These are phyloP conservation scores for Schwanniomyces occidentalis DNA, from an alignment of 805 yeast species.

Conservation along the genomic window DNA sequence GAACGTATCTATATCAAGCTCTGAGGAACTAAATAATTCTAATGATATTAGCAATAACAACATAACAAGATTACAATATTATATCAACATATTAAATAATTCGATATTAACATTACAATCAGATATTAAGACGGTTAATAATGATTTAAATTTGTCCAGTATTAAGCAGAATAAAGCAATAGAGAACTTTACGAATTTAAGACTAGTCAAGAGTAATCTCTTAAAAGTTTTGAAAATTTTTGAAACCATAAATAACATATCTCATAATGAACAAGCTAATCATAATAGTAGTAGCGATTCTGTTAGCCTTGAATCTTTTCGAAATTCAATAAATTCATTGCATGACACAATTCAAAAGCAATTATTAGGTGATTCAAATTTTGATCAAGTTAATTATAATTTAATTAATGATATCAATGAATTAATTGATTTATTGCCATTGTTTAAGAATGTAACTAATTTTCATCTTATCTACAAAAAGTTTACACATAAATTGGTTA, in stretches of 20 bases:
- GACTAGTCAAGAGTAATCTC: conserved; percentile 47
- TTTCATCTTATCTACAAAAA: conserved; percentile 52
- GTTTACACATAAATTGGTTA: conserved; percentile 35
- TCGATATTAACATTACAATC: conserved; percentile 57
- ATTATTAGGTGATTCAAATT: conserved; percentile 26
- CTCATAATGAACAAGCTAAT: conserved; percentile 8
- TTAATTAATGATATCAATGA: conserved; percentile 46
- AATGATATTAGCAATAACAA: conserved; percentile 31
- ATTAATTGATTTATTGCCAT: conserved; percentile 48
- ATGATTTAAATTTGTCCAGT: conserved; percentile 12
- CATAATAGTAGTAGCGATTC: too few species aligned
- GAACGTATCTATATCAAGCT: conserved; percentile 8
- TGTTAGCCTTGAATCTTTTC: conserved; percentile 17
- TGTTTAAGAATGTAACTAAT: conserved; percentile 52
- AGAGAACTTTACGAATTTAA: conserved; percentile 44
- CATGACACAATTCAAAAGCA: conserved; percentile 47
- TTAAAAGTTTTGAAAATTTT: conserved; percentile 47
- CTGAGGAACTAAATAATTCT: conserved; percentile 11
- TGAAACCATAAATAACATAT: conserved; percentile 31
- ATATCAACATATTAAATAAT: conserved; percentile 58
- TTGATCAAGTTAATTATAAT: conserved; percentile 25
- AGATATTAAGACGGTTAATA: conserved; percentile 35
- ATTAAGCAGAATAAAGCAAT: conserved; percentile 22
- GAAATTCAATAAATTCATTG: conserved; percentile 43
- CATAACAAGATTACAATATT: conserved; percentile 66